Base-by-base conservation (phyloP, 129 eudicot species). In the Tagetes patula region DNA sequence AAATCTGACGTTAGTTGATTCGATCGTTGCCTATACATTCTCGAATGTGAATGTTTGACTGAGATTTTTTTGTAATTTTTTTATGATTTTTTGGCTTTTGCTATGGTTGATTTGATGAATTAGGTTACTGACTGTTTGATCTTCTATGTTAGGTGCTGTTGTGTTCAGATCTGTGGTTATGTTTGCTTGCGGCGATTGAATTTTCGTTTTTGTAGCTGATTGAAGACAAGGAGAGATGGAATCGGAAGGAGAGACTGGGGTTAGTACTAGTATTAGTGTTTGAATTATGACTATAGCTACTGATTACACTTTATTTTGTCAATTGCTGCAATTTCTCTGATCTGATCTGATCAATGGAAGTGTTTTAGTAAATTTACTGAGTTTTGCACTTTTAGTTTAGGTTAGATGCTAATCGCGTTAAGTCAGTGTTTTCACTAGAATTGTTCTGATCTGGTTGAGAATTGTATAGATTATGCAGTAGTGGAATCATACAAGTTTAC, bases 161-260 rank as follows among this genome's bases (percentile, higher is more conserved):
- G 68, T 62, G 3, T 69, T 2, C 43, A 65, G 84, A 65, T 72
- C 78, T 60, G 69, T 59, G 38, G 77, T 79, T 75, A 86, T 89
- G 83, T 41, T 70, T 67, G 73, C 45, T 79, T 68, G 63, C 46
- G 76, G 84, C 70, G 65, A 74, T 42, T 70, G 60, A 43, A 68
- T 74, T 37, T 34, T 65, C 32, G 60, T 36, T 38, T 31, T 59
- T 46, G 6, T 71, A 59, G 67, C 79, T 47, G 52, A 68, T 49
- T 75, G 63, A 50, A 64, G 75, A 74, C 59, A 30, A 14, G 76
- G 77, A 60, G 68, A 55, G 46, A 90, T 90, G 96, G 96, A 90
- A 77, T 82, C 91, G 43, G 93, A 87, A 90, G 88, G 85, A 31
- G 96, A 87, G 80, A 77, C 84, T 50, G 88, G 86, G 96, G 96